These are phyloP conservation scores for Didymella exigua DNA, from an alignment of 2,329 filamentous ascomycete genomes.

Conservation along the genomic window DNA sequence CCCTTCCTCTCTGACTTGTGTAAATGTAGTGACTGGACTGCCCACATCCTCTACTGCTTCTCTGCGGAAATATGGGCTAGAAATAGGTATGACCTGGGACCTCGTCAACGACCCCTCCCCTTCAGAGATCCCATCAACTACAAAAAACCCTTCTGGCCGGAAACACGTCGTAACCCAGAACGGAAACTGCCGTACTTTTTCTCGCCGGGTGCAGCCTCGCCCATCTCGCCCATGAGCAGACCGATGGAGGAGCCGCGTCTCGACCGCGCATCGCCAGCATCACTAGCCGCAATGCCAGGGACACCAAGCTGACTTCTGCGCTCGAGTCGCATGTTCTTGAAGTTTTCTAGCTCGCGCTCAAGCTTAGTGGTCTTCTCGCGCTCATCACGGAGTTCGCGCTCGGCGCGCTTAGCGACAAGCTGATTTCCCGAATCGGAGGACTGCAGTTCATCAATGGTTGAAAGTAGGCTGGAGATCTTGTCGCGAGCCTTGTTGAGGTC, in stretches of 20 bases:
- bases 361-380: constrained; percentile 78
- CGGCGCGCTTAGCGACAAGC: constrained; percentile 80
- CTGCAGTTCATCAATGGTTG: constrained; percentile 93
- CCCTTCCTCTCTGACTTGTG: not conserved
- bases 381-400: constrained; percentile 89
- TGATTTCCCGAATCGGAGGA: constrained; percentile 82
- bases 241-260: constrained; percentile 53
- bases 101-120: constrained; percentile 35
- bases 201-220: constrained; percentile 37
- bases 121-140: constrained; percentile 46
- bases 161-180: constrained; percentile 49
- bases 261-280: constrained; percentile 50
- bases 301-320: constrained; percentile 49
- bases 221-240: constrained; percentile 46
- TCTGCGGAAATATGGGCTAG: constrained; percentile 36
- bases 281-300: constrained; percentile 48
- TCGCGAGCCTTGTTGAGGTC: constrained; percentile 86
- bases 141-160: constrained; percentile 58
- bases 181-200: constrained; percentile 43
- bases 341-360: constrained; percentile 86
- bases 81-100: constrained; percentile 34
- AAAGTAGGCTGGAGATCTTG: constrained; percentile 86
- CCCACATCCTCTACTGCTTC: constrained; percentile 35
- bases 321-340: constrained; percentile 74
- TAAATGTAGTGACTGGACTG: constrained; percentile 17